Percentiles rank a stretch among this genome's conserved stretches.
Evolutionary conservation across 2,329 filamentous ascomycete species (phyloP).

Genomic region (Bimuria novae-zelandiae): DNA sequence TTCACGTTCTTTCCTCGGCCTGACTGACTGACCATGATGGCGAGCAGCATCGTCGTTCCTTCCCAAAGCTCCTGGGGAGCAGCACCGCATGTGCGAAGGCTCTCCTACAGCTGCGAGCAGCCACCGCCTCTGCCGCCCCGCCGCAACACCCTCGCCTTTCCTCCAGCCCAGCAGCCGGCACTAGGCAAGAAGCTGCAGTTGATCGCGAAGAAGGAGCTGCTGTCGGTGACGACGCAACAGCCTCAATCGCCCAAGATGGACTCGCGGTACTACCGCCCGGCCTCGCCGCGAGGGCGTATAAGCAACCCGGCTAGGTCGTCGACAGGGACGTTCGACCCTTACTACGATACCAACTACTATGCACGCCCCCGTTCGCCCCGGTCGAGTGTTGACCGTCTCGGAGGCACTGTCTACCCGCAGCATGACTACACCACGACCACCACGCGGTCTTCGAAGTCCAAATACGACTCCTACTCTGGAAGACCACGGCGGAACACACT

Average conservation of each 20-base stretch:
- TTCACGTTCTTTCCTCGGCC: slow-evolving; percentile 7
- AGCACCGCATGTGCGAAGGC: slow-evolving; percentile 16
- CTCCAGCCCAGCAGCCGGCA: slow-evolving; percentile 28
- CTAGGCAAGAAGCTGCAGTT: slow-evolving; percentile 3
- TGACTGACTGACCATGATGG: slow-evolving; percentile 33
- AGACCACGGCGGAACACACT: slow-evolving; percentile 53
- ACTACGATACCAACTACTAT: slow-evolving; percentile 38
- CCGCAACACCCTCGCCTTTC: slow-evolving; percentile 27
- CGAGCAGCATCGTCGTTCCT: slow-evolving; percentile 41
- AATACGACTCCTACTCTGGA: slow-evolving; percentile 52
- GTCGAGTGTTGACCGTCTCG: slow-evolving; percentile 40
- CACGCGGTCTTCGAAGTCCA: slow-evolving; percentile 33
- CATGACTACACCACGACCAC: slow-evolving; percentile 29
- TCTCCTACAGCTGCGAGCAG: slow-evolving; percentile 24
- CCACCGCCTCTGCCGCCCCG: slow-evolving; percentile 33
- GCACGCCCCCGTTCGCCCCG: slow-evolving; percentile 39
- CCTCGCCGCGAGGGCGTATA: slow-evolving; percentile 40
- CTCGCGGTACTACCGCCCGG: slow-evolving; percentile 40
- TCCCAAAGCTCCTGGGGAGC: slow-evolving; percentile 17
- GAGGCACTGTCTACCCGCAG: slow-evolving; percentile 26
- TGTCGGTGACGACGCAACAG: neutral
- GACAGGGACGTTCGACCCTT: slow-evolving; percentile 45
- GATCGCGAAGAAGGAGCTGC: slow-evolving; percentile 4
- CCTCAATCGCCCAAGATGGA: slow-evolving; percentile 29
- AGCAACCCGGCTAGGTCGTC: slow-evolving; percentile 41